Conservation (phyloP, 2,329 filamentous ascomycete genomes). For the Sporothrix globosa region DNA sequence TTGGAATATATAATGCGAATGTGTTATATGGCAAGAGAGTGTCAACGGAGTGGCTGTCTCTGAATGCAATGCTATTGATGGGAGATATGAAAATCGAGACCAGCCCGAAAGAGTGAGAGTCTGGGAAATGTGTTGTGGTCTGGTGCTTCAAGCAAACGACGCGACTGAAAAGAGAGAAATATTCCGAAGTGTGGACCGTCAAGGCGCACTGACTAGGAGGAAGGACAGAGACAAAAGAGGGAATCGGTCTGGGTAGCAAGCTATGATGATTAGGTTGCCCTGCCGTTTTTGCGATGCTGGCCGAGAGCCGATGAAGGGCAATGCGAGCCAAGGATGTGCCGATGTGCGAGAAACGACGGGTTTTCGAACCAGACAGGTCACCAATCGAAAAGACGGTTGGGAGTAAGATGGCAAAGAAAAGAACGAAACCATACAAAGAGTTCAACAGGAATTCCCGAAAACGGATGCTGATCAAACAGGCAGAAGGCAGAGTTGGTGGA, state of each 20-base stretch:
- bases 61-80: slow-evolving; percentile 14
- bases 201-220: slow-evolving; percentile 37
- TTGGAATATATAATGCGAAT: slow-evolving; percentile 20
- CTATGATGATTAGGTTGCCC: slow-evolving; percentile 11
- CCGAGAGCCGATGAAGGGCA: slow-evolving; percentile 24
- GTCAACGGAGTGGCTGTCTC: not conserved
- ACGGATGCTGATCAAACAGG: slow-evolving; percentile 43
- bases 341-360: slow-evolving; percentile 43
- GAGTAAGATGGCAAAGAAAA: slow-evolving; percentile 45
- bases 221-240: slow-evolving; percentile 28
- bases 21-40: slow-evolving; percentile 23
- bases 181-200: slow-evolving; percentile 37
- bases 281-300: slow-evolving; percentile 25
- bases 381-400: slow-evolving; percentile 41
- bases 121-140: slow-evolving; percentile 31
- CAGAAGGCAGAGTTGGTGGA: slow-evolving; percentile 39
- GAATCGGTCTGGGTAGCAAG: slow-evolving; percentile 20
- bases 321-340: slow-evolving; percentile 31
- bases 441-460: slow-evolving; percentile 42
- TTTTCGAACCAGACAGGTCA: slow-evolving; percentile 43
- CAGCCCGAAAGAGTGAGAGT: slow-evolving; percentile 41
- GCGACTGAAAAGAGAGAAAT: slow-evolving; percentile 26
- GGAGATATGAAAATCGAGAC: slow-evolving; percentile 39
- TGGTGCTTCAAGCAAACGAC: slow-evolving; percentile 41
- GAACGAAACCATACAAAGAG: slow-evolving; percentile 37